phyloP scores from a whole-genome alignment of 1,284 basidiomycete genomes.

The Cryptococcus deneoformans region DNA sequence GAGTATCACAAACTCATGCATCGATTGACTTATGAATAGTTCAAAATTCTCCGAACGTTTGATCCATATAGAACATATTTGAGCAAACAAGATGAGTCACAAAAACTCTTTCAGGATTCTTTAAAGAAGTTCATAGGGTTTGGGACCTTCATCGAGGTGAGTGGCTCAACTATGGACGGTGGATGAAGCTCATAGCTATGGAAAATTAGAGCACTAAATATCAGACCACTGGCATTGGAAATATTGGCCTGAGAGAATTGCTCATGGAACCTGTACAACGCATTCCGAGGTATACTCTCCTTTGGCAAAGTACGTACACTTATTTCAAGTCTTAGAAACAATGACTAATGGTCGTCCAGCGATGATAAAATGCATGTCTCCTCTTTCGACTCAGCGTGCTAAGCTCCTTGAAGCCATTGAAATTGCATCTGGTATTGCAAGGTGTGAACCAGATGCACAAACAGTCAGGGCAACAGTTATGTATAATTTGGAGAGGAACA shows the following conservation, averaged over 20 bases:
- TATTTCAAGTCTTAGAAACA: conserved; percentile 8
- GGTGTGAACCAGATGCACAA: conserved; percentile 87
- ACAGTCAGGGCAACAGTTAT: conserved; percentile 86
- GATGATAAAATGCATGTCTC: conserved; percentile 83
- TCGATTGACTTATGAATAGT: conserved; percentile 41
- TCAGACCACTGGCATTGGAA: conserved; percentile 72
- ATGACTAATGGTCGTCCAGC: conserved; percentile 33
- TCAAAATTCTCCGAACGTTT: conserved; percentile 75
- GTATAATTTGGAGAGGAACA: conserved; percentile 77
- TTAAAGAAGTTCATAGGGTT: conserved; percentile 72
- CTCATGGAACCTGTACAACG: conserved; percentile 99
- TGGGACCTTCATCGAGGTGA: conserved; percentile 77
- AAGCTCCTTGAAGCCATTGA: conserved; percentile 83
- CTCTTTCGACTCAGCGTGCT: conserved; percentile 69
- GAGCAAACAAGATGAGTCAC: conserved; percentile 88
- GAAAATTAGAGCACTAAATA: conserved; percentile 75
- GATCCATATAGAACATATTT: conserved; percentile 91
- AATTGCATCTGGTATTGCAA: conserved; percentile 85
- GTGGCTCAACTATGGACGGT: conserved; percentile 28
- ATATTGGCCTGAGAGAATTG: conserved; percentile 87
- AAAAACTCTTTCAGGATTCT: conserved; percentile 80
- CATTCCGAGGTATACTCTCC: conserved; percentile 90
- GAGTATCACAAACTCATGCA: conserved; percentile 1
- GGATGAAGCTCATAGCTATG: conserved; percentile 1
- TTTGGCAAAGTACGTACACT: conserved; percentile 64